Evolutionary conservation across 352 stramenopile species (phyloP).

Genomic region (Aphanomyces astaci): DNA sequence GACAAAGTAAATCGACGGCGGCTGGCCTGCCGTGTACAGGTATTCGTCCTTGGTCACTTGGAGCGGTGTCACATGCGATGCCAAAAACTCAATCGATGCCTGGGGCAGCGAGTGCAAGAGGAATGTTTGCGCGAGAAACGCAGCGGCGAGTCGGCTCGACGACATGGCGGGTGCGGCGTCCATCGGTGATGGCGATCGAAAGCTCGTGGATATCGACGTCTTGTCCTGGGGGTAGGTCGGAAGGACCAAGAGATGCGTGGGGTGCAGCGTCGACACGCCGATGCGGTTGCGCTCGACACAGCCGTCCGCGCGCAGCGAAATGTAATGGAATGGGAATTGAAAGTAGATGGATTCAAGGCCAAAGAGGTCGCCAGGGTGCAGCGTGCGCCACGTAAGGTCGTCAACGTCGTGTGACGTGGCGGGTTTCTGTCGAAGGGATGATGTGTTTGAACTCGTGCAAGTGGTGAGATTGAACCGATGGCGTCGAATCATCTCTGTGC

Average conservation of each 20-base stretch:
- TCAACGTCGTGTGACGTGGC: neutral
- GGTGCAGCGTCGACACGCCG: constrained; percentile 32
- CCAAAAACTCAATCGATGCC: constrained; percentile 36
- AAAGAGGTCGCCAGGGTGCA: constrained; percentile 37
- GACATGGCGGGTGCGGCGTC: no score
- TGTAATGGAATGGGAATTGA: constrained; percentile 30
- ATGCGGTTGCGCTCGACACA: constrained; percentile 42
- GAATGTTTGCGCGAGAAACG: constrained; percentile 39
- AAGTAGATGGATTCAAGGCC: constrained; percentile 43
- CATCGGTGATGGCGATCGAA: no score
- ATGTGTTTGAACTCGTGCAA: neutral
- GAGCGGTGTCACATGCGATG: constrained; percentile 33
- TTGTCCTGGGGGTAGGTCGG: constrained; percentile 30
- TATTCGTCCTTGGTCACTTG: constrained; percentile 38
- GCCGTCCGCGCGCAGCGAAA: constrained; percentile 33
- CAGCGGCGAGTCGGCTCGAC: constrained; percentile 10
- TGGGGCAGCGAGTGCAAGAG: constrained; percentile 36
- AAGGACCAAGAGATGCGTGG: constrained; percentile 36
- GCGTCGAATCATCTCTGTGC: constrained; percentile 23
- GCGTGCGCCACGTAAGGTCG: constrained; percentile 21
- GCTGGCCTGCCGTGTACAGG: constrained; percentile 45
- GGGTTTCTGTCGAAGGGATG: no score
- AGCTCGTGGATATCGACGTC: no score
- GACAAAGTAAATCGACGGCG: constrained; percentile 39
- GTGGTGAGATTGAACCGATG: neutral